These are phyloP conservation scores for Podospora sp. DNA, from an alignment of 495 filamentous ascomycete genomes.

Conservation along the genomic window DNA sequence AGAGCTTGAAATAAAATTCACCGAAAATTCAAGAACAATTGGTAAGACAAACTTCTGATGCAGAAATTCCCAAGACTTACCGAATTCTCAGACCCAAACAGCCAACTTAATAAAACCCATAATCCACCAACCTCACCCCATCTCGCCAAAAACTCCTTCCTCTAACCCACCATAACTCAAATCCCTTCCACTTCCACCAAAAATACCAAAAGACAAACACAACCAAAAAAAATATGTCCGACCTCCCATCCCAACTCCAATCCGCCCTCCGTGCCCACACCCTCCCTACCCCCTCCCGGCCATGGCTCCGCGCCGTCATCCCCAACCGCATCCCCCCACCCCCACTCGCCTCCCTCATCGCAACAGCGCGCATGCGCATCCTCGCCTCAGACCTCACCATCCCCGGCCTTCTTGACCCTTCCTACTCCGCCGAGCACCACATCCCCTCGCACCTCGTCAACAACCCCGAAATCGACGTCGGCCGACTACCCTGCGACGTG, in stretches of 20 bases:
- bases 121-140: not conserved
- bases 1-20: too few relatives aligned
- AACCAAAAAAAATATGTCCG: too few relatives aligned
- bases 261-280: constrained; percentile 37
- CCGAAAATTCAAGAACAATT: not conserved
- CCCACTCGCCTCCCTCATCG: constrained; percentile 69
- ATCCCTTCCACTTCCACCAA: not conserved
- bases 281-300: constrained; percentile 41
- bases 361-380: constrained; percentile 80
- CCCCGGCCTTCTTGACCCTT: constrained; percentile 52
- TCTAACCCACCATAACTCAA: too few relatives aligned
- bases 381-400: constrained; percentile 74
- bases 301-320: constrained; percentile 43
- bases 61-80: not conserved
- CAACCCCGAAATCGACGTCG: constrained; percentile 25
- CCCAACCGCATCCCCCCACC: constrained; percentile 50
- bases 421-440: constrained; percentile 45
- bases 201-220: too few relatives aligned
- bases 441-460: constrained; percentile 63
- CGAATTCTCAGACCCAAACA: not conserved
- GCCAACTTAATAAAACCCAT: too few relatives aligned
- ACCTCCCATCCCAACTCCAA: constrained; percentile 42
- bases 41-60: too few relatives aligned
- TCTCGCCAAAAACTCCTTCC: too few relatives aligned
- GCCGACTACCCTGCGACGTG: constrained; percentile 57